phyloP scores from a whole-genome alignment of 1,139 yeast species.

The Pichia sorboxylosa region DNA sequence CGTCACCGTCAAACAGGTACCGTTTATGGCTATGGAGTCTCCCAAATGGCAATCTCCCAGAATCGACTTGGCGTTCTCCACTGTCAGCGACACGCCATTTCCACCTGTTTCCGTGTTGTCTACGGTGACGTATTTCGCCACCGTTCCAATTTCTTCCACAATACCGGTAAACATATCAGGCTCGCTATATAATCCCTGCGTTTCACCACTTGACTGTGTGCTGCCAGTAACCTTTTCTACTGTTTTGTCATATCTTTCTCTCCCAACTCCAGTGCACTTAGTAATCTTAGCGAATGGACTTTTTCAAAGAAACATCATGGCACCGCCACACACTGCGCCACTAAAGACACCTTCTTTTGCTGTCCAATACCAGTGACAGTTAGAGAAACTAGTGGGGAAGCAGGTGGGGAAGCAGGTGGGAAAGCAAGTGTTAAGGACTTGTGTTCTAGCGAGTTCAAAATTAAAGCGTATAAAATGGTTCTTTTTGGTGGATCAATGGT shows the following conservation, averaged over 20 bases:
- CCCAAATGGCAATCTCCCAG: slow-evolving; percentile 79
- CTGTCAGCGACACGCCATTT: slow-evolving; percentile 62
- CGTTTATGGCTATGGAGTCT: slow-evolving; percentile 84
- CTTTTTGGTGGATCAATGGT: too few species aligned
- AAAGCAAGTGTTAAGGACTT: too few species aligned
- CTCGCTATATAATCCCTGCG: too few species aligned
- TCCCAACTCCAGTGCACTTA: too few species aligned
- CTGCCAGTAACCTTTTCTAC: not conserved
- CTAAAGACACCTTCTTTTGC: not conserved
- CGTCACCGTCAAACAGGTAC: slow-evolving; percentile 90
- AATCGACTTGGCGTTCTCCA: slow-evolving; percentile 52
- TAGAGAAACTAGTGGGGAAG: too few species aligned
- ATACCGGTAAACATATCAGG: slow-evolving; percentile 82
- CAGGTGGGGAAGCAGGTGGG: too few species aligned
- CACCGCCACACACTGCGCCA: not conserved
- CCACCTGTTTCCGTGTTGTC: slow-evolving; percentile 61
- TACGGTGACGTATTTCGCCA: slow-evolving; percentile 33
- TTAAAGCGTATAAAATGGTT: too few species aligned
- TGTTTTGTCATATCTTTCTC: not conserved
- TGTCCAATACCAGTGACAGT: slow-evolving; percentile 1
- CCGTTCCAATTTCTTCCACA: slow-evolving; percentile 72
- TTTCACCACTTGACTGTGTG: too few species aligned
- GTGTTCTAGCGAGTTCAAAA: too few species aligned
- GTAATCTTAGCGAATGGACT: too few species aligned
- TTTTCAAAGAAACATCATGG: not conserved